Evolutionary conservation across 768 basidiomycete genomes (phyloP), one percentile per base, ranked within the genome.

Genomic region (Suillus cothurnatus): DNA sequence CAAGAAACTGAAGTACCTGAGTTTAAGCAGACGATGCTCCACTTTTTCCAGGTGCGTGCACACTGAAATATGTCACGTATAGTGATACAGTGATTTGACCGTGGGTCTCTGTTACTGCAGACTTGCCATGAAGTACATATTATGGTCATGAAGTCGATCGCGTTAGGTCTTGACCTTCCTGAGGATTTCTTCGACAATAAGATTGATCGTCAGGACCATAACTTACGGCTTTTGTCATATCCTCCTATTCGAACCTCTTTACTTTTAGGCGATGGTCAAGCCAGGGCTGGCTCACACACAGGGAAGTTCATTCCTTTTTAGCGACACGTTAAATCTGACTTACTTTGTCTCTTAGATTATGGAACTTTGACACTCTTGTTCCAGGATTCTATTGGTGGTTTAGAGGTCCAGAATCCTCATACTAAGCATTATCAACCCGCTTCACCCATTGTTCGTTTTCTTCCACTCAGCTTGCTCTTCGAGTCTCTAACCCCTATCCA

Each of bases 101-200:
- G 70, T 60, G 69, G 9, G 62, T 66, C 56, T 41, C 19, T 62
- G 67, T 50, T 73, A 38, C 61, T 43, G 23, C 67, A 91, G 85
- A 88, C 83, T 43, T 93, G 92, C 77, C 91, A 94, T 67, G 81
- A 88, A 63, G 81, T 94, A 57, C 93, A 94, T 72, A 80, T 84
- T 4, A 72, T 84, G 59, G 86, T 95, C 49, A 94, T 96, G 92
- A 84, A 90, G n/a, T 88, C 93, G 4, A 86, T 96, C 70, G 94
- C 94, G 1, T 76, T 94, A 17, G 94, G 93, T 4, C 81, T 95
- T 43, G 84, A 86, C 38, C 84, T 95, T 31, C 81, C 87, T 6
- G 92, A 93, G 73, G 68, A 72, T 34, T 95, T 88, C 77, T 95
- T 96, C 62, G 91, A 94, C 71, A 74, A 81, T 56, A 89, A 86